Evolutionary conservation across 2,329 filamentous ascomycete species (phyloP).

Genomic region (Pseudocercospora musae): DNA sequence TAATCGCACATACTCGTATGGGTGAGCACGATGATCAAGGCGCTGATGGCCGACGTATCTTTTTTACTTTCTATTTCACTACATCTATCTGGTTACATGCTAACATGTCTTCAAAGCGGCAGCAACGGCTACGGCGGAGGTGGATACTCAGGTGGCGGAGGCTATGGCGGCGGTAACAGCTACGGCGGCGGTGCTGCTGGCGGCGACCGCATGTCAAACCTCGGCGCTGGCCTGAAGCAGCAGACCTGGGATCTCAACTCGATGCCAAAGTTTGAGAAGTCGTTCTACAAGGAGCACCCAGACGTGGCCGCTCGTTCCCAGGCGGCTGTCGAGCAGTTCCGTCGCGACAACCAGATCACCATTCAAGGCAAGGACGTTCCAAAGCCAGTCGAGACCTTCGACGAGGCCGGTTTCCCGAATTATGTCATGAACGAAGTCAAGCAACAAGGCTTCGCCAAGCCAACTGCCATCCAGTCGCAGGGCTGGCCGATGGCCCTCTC

Average conservation of each 20-base stretch:
- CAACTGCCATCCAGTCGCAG: conserved; percentile 95
- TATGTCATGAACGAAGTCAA: conserved; percentile 99
- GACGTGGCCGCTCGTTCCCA: conserved; percentile 70
- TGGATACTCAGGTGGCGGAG: conserved; percentile 29
- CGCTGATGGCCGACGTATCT: conserved; percentile 34
- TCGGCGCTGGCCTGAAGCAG: conserved; percentile 81
- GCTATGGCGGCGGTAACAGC: conserved; percentile 36
- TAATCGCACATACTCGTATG: conserved; percentile 42
- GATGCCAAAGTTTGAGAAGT: conserved; percentile 97
- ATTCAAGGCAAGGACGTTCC: conserved; percentile 78
- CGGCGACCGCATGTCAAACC: conserved; percentile 90
- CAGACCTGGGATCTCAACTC: conserved; percentile 79
- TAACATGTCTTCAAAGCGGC: conserved; percentile 24
- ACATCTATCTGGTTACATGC: conserved; percentile 5
- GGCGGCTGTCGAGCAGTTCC: conserved; percentile 83
- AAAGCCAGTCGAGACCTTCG: conserved; percentile 93
- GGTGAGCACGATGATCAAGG: conserved; percentile 44
- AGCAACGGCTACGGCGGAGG: conserved; percentile 35
- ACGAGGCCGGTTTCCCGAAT: conserved; percentile 92
- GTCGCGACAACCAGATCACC: conserved; percentile 78
- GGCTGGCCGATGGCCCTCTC: conserved; percentile 99
- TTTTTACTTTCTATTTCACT: conserved; percentile 16
- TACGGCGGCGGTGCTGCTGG: conserved; percentile 59
- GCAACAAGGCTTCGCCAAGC: conserved; percentile 89
- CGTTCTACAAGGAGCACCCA: conserved; percentile 95